Conservation (phyloP, 257 asterid species). For the Pogostemon cablin region DNA sequence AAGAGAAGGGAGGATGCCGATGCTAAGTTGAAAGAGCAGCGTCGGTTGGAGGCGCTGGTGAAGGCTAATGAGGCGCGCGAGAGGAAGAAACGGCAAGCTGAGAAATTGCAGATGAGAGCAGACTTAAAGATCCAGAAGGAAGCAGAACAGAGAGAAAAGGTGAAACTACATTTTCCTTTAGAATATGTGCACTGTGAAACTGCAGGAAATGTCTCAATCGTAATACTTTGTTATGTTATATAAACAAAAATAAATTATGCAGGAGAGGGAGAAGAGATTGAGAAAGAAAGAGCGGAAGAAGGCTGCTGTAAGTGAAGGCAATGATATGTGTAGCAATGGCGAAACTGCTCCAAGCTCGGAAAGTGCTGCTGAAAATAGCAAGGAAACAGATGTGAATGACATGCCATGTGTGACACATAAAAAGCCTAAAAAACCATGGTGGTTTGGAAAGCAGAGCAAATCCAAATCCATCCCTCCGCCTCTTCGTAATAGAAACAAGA, state of each 20-base stretch:
- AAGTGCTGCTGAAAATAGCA: constrained; percentile 39
- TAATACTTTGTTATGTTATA: neutral
- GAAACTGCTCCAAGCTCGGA: constrained; percentile 54
- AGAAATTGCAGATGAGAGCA: constrained; percentile 75
- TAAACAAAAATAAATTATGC: constrained; percentile 25
- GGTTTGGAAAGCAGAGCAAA: constrained; percentile 59
- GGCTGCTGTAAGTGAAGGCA: constrained; percentile 46
- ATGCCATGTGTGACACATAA: constrained; percentile 31
- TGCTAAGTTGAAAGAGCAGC: constrained; percentile 75
- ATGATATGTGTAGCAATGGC: constrained; percentile 38
- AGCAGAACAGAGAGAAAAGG: constrained; percentile 92
- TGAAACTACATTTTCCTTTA: constrained; percentile 24
- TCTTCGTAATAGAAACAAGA: constrained; percentile 77
- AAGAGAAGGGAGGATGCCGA: constrained; percentile 51
- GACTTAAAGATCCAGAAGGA: constrained; percentile 79
- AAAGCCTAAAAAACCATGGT: constrained; percentile 48
- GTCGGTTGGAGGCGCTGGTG: constrained; percentile 65
- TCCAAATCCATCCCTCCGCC: constrained; percentile 74
- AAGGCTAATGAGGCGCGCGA: constrained; percentile 92
- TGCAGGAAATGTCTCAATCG: neutral
- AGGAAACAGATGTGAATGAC: constrained; percentile 57
- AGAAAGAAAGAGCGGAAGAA: constrained; percentile 88
- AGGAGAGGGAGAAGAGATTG: constrained; percentile 91
- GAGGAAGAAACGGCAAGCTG: constrained; percentile 81
- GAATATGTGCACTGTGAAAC: neutral